Conservation (phyloP, 768 basidiomycete species). For the Macrolepiota dolichaula region DNA sequence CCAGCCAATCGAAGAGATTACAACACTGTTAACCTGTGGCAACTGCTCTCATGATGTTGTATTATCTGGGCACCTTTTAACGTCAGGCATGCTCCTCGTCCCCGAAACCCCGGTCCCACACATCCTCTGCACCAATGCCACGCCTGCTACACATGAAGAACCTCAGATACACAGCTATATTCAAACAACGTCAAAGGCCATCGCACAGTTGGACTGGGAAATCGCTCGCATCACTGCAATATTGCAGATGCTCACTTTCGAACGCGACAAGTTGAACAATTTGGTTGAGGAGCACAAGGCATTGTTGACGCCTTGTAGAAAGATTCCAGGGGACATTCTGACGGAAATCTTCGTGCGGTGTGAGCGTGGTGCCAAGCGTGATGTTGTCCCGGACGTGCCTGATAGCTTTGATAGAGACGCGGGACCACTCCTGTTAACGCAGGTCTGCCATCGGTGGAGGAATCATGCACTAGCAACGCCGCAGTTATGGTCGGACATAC, state of each 20-base stretch:
- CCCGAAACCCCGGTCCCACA: constrained; percentile 3
- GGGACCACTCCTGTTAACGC: constrained; percentile 13
- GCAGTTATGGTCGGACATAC: constrained; percentile 9
- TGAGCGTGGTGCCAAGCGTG: constrained; percentile 2
- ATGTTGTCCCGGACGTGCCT: constrained; percentile 8
- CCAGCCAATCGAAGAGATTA: constrained; percentile 5
- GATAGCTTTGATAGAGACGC: constrained; percentile 9
- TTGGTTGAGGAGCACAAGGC: constrained; percentile 10
- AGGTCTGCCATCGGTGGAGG: constrained; percentile 13
- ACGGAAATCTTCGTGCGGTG: constrained; percentile 7
- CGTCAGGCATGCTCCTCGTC: constrained; percentile 4
- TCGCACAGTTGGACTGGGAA: constrained; percentile 10
- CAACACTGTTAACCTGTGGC: constrained; percentile 10
- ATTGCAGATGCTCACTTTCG: constrained; percentile 3
- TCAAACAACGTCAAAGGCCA: not conserved
- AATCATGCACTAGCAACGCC: constrained; percentile 9
- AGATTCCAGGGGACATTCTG: constrained; percentile 3
- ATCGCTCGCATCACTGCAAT: constrained; percentile 5
- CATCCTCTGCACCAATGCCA: constrained; percentile 6
- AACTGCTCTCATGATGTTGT: constrained; percentile 11
- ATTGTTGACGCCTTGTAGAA: constrained; percentile 2
- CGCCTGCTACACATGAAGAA: constrained; percentile 4
- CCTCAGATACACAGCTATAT: constrained; percentile 2
- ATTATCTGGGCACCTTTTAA: constrained; percentile 6
- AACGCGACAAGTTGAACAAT: constrained; percentile 1